Evolutionary conservation across 2,329 filamentous ascomycete genomes (phyloP), one percentile per base, ranked within the genome.

Genomic region (Septoria linicola): DNA sequence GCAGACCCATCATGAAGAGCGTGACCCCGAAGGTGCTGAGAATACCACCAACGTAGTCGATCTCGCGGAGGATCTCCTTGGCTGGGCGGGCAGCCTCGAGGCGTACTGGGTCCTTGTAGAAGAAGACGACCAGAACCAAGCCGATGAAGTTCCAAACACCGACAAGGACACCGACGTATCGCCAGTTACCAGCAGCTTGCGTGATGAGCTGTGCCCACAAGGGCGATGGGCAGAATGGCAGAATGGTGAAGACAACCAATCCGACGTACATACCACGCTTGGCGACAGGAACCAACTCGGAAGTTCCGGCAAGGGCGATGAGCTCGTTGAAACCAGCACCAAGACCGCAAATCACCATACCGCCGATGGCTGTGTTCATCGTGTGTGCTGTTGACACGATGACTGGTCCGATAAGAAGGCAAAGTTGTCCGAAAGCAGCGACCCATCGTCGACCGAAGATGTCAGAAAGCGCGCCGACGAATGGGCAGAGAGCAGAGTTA

Each of bases 311-410:
- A 13, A 88, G 73, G 3, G 84, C 83, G 6, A 82, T 87, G 17
- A 88, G 72, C 66, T 88, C 84, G 61, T 83, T 84, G 55, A 88
- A 76, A 11, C 84, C 84, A 13, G 84, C 83, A 27, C 84, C 84
- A 8, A 82, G 72, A 6, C 85, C 85, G 10, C 82, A 76, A 55
- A 87, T 73, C 7, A 78, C 76, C 75, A 78, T 78, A 27, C 76
- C 76, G 79, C 80, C 78, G 58, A 86, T 85, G 55, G 84, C 83
- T 21, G 72, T 68, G 55, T 82, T 81, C 78, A 85, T 85, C 8
- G 62, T 70, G 19, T 80, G 65, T 1, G 82, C 78, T 1, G 80
- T 81, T 4, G 78, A 77, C 50, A 76, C 77, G 30, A 85, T 72
- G 44, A 85, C 76, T 70, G 81, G 80, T 17, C 82, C 83, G 27